phyloP scores from a whole-genome alignment of 495 filamentous ascomycete genomes.

The Oidiodendron maius region DNA sequence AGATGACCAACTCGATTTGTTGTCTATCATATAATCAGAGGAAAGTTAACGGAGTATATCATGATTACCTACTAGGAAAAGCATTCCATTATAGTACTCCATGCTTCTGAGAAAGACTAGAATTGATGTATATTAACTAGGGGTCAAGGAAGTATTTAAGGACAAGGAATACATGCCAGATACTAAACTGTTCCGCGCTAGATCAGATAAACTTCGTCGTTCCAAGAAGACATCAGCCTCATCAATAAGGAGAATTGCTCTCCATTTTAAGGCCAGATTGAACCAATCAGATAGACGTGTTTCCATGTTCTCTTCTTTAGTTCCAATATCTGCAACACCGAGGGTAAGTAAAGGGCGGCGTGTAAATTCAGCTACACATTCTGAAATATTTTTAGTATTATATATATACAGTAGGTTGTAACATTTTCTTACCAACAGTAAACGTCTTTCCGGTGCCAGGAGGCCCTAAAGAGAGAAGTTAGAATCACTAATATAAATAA shows the following conservation, averaged over 20 bases:
- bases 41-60: neutral
- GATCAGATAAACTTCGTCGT: neutral
- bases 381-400: too few relatives aligned
- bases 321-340: neutral
- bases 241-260: neutral
- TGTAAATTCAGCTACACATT: neutral
- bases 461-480: constrained; percentile 18
- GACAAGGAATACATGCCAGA: neutral
- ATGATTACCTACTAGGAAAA: neutral
- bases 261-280: neutral
- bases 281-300: neutral
- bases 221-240: neutral
- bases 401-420: too few relatives aligned
- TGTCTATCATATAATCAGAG: neutral
- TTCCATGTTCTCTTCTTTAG: neutral
- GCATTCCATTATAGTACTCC: neutral
- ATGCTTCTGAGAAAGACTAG: neutral
- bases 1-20: neutral
- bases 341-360: neutral
- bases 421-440: neutral
- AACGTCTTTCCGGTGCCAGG: neutral
- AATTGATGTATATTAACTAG: neutral
- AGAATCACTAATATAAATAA: constrained; percentile 5
- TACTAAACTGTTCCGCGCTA: neutral
- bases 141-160: neutral